A percentile compares a stretch with the other conserved stretches of the same genome.
These are phyloP conservation scores for Buddleja alternifolia DNA, from an alignment of 257 asterid species.

Conservation along the genomic window DNA sequence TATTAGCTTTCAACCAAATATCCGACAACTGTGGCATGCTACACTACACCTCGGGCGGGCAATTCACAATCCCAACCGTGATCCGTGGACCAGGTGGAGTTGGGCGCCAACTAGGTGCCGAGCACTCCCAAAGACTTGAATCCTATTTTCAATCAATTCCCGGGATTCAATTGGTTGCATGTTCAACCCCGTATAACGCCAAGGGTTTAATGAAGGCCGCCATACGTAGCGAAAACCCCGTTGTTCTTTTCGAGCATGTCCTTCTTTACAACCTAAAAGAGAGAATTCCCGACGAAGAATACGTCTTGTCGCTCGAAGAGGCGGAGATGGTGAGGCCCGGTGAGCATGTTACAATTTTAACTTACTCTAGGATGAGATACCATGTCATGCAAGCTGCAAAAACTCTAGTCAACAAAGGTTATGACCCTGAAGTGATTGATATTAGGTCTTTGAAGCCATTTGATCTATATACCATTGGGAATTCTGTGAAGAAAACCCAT, in stretches of 20 bases:
- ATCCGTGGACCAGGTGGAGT: constrained; percentile 71
- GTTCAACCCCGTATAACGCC: constrained; percentile 61
- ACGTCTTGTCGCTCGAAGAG: constrained; percentile 53
- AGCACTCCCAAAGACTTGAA: constrained; percentile 63
- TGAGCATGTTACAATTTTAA: constrained; percentile 49
- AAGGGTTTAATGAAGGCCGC: constrained; percentile 67
- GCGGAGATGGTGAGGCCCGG: constrained; percentile 72
- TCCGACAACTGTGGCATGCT: constrained; percentile 67
- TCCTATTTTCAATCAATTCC: constrained; percentile 64
- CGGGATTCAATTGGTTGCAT: constrained; percentile 60
- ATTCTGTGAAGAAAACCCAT: constrained; percentile 60
- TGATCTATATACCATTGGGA: constrained; percentile 56
- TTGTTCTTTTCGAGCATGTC: constrained; percentile 57
- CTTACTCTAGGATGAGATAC: constrained; percentile 64
- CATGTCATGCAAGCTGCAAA: constrained; percentile 68
- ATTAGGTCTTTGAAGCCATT: constrained; percentile 64
- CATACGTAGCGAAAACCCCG: constrained; percentile 62
- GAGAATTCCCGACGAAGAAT: constrained; percentile 61
- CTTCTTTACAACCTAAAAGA: constrained; percentile 62
- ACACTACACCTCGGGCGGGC: constrained; percentile 65
- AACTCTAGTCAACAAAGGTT: constrained; percentile 57
- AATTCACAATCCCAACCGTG: constrained; percentile 57
- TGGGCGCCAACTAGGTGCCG: constrained; percentile 68
- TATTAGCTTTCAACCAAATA: constrained; percentile 60
- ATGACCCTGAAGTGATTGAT: constrained; percentile 63